Conservation (phyloP, 2,329 filamentous ascomycete species). For the Furcasterigmium sp. region DNA sequence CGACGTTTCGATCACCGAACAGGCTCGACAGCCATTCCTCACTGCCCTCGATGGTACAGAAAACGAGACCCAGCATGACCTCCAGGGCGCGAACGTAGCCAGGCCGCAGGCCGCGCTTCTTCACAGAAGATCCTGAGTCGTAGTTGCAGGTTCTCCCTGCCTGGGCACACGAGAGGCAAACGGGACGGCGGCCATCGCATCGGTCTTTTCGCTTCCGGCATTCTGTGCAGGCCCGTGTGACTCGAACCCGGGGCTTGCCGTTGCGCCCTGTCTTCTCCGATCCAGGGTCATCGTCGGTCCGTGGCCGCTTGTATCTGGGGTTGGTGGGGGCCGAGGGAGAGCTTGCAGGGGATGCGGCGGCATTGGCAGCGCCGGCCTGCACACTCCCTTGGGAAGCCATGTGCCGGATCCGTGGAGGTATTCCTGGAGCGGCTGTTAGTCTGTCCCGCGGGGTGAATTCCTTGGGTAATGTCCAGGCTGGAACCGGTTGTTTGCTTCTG, state of each 20-base stretch:
- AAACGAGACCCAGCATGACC: slow-evolving; percentile 5
- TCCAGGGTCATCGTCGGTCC: neutral
- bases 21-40: slow-evolving; percentile 3
- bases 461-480: too few species aligned
- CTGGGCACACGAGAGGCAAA: neutral
- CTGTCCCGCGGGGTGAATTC: too few species aligned
- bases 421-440: too few species aligned
- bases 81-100: slow-evolving; percentile 9
- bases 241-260: neutral
- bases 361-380: too few species aligned
- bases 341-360: too few species aligned
- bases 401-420: too few species aligned
- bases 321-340: too few species aligned
- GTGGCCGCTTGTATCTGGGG: slow-evolving; percentile 1
- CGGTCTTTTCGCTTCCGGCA: slow-evolving; percentile 6
- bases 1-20: neutral
- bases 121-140: slow-evolving; percentile 2
- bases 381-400: too few species aligned
- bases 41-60: slow-evolving; percentile 2
- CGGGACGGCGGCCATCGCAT: slow-evolving; percentile 2
- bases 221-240: slow-evolving; percentile 5
- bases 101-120: slow-evolving; percentile 8
- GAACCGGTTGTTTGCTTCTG: too few species aligned
- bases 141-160: slow-evolving; percentile 15
- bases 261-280: neutral